Evolutionary conservation across 2,329 filamentous ascomycete species (phyloP).

Genomic region (Laburnicola sp.): DNA sequence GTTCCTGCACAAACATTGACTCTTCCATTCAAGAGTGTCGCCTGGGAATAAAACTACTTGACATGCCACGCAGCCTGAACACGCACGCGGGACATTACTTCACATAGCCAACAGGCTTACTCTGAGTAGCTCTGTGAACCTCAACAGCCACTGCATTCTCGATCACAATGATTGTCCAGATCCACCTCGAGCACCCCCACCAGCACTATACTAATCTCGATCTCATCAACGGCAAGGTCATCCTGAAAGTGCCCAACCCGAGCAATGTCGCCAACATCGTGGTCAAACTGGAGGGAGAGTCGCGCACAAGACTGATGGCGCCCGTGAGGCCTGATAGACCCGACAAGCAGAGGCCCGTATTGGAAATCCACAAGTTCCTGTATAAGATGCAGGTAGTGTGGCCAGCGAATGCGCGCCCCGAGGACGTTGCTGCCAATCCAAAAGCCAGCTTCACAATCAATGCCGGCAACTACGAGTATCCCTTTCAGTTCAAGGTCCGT

Average conservation of each 20-base stretch:
- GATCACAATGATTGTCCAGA: slow-evolving; percentile 56
- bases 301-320: slow-evolving; percentile 65
- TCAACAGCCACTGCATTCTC: not conserved
- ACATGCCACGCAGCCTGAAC: slow-evolving; percentile 26
- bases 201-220: slow-evolving; percentile 82
- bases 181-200: slow-evolving; percentile 66
- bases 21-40: slow-evolving; percentile 9
- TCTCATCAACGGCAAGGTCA: slow-evolving; percentile 63
- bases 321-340: slow-evolving; percentile 47
- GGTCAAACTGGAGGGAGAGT: slow-evolving; percentile 83
- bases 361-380: slow-evolving; percentile 65
- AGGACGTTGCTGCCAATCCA: slow-evolving; percentile 45
- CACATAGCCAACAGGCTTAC: not conserved
- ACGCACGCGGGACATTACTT: slow-evolving; percentile 15
- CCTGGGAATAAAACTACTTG: slow-evolving; percentile 19
- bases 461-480: slow-evolving; percentile 73
- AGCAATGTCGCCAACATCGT: slow-evolving; percentile 61
- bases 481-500: slow-evolving; percentile 75
- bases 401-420: slow-evolving; percentile 55
- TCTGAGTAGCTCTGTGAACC: not conserved
- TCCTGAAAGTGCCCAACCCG: slow-evolving; percentile 49
- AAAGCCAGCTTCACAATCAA: slow-evolving; percentile 61
- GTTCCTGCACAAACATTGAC: slow-evolving; percentile 12
- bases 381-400: slow-evolving; percentile 76
- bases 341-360: slow-evolving; percentile 50